Evolutionary conservation across 306 rosid species (phyloP).

Genomic region (Glycine tomentella): DNA sequence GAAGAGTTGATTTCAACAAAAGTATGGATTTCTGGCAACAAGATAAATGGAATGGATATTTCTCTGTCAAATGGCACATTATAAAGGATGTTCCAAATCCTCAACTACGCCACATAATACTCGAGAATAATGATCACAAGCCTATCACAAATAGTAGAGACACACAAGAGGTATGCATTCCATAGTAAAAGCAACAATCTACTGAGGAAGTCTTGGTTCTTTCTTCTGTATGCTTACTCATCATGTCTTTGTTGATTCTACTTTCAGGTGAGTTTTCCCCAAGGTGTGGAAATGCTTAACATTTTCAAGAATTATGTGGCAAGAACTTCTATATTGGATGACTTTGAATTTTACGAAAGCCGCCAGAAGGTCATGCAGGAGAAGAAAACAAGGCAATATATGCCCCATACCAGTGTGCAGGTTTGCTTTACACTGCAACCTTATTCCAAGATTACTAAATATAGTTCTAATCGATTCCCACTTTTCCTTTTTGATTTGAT

Average conservation of each 20-base stretch:
- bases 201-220: background rate
- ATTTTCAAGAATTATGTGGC: slow-evolving; percentile 64
- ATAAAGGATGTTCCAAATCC: slow-evolving; percentile 82
- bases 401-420: slow-evolving; percentile 55
- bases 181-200: slow-evolving; percentile 6
- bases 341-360: slow-evolving; percentile 80
- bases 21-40: slow-evolving; percentile 95
- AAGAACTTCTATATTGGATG: slow-evolving; percentile 76
- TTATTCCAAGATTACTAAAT: slow-evolving; percentile 32
- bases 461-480: slow-evolving; percentile 26
- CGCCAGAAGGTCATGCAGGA: slow-evolving; percentile 80
- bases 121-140: slow-evolving; percentile 84
- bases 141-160: slow-evolving; percentile 91
- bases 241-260: no score
- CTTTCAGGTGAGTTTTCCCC: slow-evolving; percentile 67
- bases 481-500: slow-evolving; percentile 32
- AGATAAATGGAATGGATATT: slow-evolving; percentile 88
- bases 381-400: slow-evolving; percentile 64
- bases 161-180: slow-evolving; percentile 76
- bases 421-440: slow-evolving; percentile 41
- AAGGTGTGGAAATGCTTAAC: slow-evolving; percentile 69
- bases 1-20: slow-evolving; percentile 74
- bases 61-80: slow-evolving; percentile 90
- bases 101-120: slow-evolving; percentile 76
- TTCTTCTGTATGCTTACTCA: background rate